These are phyloP conservation scores for Paulownia fortunei DNA, from an alignment of 257 asterid species.

Conservation along the genomic window DNA sequence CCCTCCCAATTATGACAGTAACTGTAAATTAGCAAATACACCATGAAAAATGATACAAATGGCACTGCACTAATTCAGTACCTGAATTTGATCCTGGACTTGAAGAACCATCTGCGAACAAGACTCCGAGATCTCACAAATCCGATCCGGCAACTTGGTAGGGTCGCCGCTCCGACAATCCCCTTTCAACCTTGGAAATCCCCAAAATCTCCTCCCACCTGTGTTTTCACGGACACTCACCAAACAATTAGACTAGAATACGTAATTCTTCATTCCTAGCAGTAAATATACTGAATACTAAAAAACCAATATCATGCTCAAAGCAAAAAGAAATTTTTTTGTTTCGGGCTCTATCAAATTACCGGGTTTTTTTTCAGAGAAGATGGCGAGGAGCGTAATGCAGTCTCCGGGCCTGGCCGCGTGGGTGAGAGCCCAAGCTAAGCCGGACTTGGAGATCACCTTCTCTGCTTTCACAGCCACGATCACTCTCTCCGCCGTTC, in stretches of 20 bases:
- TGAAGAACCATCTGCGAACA: conserved; percentile 83
- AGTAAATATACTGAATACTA: not conserved
- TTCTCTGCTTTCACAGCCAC: conserved; percentile 87
- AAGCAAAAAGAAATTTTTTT: not conserved
- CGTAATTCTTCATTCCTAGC: not conserved
- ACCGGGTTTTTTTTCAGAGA: conserved; percentile 48
- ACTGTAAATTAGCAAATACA: not conserved
- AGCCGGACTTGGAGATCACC: conserved; percentile 62
- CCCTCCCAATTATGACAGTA: conserved; percentile 3
- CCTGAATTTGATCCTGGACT: conserved; percentile 63
- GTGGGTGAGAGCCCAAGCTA: conserved; percentile 88
- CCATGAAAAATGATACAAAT: not conserved
- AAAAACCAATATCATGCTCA: not conserved
- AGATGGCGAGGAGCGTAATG: conserved; percentile 73
- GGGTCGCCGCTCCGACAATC: conserved; percentile 48
- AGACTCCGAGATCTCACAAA: conserved; percentile 60
- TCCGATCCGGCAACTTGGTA: conserved; percentile 52
- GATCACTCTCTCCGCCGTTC: conserved; percentile 56
- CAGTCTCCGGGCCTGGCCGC: conserved; percentile 75
- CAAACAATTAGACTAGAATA: not conserved
- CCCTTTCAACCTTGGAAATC: conserved; percentile 57
- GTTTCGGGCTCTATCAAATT: not conserved
- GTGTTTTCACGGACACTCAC: not conserved
- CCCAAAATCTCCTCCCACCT: conserved; percentile 67
- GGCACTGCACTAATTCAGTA: conserved; percentile 9